A percentile compares a stretch with the other conserved stretches of the same genome.
phyloP scores from a whole-genome alignment of 2,329 filamentous ascomycete genomes.

The Mollisiaceae sp. region DNA sequence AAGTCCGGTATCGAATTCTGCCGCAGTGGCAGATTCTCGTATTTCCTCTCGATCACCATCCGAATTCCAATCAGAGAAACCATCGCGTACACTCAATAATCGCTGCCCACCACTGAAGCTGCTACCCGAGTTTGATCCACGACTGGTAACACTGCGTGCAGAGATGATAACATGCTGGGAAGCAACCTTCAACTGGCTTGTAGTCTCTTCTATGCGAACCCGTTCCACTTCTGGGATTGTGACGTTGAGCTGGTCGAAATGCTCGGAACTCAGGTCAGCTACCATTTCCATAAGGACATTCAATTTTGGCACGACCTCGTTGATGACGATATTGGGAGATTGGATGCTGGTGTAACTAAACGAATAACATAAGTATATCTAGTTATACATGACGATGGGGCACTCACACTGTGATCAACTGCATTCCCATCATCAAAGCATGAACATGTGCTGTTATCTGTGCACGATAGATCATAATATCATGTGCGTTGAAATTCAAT shows the following conservation, averaged over 20 bases:
- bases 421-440: neutral
- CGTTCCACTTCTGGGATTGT: neutral
- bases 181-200: neutral
- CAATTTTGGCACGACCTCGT: neutral
- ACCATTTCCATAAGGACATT: neutral
- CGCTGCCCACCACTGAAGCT: neutral
- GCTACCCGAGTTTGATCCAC: neutral
- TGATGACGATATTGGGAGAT: neutral
- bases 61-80: neutral
- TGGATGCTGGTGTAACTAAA: neutral
- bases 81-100: neutral
- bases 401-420: neutral
- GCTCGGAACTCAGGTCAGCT: neutral
- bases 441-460: constrained; percentile 1
- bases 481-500: neutral
- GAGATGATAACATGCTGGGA: neutral
- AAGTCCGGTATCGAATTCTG: neutral
- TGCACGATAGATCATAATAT: neutral
- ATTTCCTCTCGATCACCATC: neutral
- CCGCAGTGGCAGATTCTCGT: neutral
- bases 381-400: neutral
- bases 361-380: neutral
- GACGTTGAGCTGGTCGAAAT: neutral
- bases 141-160: neutral
- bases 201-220: constrained; percentile 3